Evolutionary conservation across 2,329 filamentous ascomycete species (phyloP), one percentile per base, ranked within the genome.

Genomic region (Cryphonectria nitschkei): DNA sequence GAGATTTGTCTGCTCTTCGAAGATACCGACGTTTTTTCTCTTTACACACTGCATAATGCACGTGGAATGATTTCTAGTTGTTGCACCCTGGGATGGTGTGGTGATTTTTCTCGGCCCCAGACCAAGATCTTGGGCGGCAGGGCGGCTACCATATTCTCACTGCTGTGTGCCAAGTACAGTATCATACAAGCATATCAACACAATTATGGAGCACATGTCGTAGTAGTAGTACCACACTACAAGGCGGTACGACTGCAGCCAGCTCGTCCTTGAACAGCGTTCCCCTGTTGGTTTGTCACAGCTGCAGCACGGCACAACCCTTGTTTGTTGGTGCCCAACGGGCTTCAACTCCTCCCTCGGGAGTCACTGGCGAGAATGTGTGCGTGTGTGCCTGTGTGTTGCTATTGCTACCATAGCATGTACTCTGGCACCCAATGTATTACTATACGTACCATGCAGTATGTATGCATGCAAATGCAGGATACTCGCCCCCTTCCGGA

Each of bases 301-400:
- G 58, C 54, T 39, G 62, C 50, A 34, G 7, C 43, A 54, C 22
- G 60, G 37, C 39, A 26, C 34, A 43, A 41, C 41, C 56, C 58
- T 67, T 68, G 71, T 70, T 68, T 61, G 29, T 72, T 69, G 71
- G 64, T 72, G 71, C 71, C 71, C 71, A 72, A 72, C 71, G 66
- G 65, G 65, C 34, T 62, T 64, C 68, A 62, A 68, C 65, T 43
- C 54, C 46, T 37, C 60, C 65, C 65, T 56, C 64, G 68, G 65
- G 60, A 70, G 32, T 26, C 64, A 65, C 41, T 65, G 65, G 64
- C 68, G 50, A 50, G 46, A 26, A 43, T 68, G n/a, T 9, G 32
- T 19, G 34, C n/a, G 46, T 50, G 46, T 50, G 46, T 50, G 46
- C 8, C 19, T 50, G 16, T 50, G 19, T 50, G 41, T 43, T 43